A percentile compares a stretch with the other conserved stretches of the same genome.
Evolutionary conservation across 164 flowering plant genomes (phyloP).

Genomic region (Litsea cubeba): DNA sequence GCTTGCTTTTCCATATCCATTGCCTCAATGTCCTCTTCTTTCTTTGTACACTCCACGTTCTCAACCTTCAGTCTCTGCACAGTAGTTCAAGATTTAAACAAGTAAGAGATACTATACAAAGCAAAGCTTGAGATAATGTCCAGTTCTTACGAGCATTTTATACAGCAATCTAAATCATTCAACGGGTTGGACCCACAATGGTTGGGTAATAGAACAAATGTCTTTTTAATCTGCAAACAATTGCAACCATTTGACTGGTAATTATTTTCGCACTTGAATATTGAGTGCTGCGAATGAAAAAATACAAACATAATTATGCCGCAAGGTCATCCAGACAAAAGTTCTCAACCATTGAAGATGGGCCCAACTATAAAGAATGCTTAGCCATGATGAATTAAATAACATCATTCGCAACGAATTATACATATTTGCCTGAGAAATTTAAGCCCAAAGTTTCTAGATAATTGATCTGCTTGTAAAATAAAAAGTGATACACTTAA

Average conservation of each 20-base stretch:
- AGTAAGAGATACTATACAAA: not conserved
- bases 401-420: not conserved
- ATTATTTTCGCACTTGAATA: not conserved
- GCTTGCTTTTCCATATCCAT: slow-evolving; percentile 25
- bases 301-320: no score
- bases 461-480: not conserved
- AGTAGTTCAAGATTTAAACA: not conserved
- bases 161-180: not conserved
- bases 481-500: no score
- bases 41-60: slow-evolving; percentile 16
- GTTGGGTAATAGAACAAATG: no score
- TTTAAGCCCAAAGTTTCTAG: not conserved
- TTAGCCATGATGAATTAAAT: not conserved
- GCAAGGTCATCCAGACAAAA: not conserved
- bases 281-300: not conserved
- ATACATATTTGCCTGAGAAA: no score
- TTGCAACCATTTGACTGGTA: not conserved
- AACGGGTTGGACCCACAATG: no score
- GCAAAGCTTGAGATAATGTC: not conserved
- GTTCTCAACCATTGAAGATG: not conserved
- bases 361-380: not conserved
- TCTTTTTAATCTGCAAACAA: not conserved
- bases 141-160: not conserved
- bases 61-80: slow-evolving; percentile 46
- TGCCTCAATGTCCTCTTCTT: slow-evolving; percentile 11